phyloP scores from a whole-genome alignment of 2,329 filamentous ascomycete genomes.

The Pyrenophora teres region DNA sequence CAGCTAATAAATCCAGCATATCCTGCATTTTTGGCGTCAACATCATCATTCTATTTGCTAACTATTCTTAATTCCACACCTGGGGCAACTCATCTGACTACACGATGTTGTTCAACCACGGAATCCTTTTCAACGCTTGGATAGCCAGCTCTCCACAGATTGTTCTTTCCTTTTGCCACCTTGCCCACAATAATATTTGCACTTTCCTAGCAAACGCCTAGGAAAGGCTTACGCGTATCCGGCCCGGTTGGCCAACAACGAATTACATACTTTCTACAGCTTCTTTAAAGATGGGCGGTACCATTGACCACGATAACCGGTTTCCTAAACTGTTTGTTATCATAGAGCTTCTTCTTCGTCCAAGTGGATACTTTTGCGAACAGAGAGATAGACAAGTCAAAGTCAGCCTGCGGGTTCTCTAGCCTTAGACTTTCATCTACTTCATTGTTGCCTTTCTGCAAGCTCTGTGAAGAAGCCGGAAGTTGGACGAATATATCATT shows the following conservation, averaged over 20 bases:
- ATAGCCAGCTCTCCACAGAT: constrained; percentile 56
- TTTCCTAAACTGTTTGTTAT: constrained; percentile 52
- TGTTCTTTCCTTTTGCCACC: constrained; percentile 54
- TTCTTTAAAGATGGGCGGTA: constrained; percentile 47
- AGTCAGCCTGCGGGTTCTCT: constrained; percentile 16
- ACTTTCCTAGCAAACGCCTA: constrained; percentile 53
- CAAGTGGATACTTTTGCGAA: constrained; percentile 9
- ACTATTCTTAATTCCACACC: no score
- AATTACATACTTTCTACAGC: constrained; percentile 48
- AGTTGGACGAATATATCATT: background rate
- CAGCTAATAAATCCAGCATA: no score
- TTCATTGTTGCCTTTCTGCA: background rate
- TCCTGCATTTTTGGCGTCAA: no score
- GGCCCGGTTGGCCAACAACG: constrained; percentile 39
- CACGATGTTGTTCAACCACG: no score
- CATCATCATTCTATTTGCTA: no score
- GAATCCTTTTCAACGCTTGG: constrained; percentile 29
- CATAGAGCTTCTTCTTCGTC: constrained; percentile 49
- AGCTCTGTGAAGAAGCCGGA: background rate
- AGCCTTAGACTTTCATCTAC: constrained; percentile 8
- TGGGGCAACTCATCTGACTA: no score
- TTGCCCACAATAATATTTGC: constrained; percentile 52
- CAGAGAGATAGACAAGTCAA: background rate
- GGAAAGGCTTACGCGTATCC: constrained; percentile 48
- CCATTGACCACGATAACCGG: constrained; percentile 43